These are phyloP conservation scores for Wickerhamomyces strasburgensis DNA, from an alignment of 805 yeast genomes.

Conservation along the genomic window DNA sequence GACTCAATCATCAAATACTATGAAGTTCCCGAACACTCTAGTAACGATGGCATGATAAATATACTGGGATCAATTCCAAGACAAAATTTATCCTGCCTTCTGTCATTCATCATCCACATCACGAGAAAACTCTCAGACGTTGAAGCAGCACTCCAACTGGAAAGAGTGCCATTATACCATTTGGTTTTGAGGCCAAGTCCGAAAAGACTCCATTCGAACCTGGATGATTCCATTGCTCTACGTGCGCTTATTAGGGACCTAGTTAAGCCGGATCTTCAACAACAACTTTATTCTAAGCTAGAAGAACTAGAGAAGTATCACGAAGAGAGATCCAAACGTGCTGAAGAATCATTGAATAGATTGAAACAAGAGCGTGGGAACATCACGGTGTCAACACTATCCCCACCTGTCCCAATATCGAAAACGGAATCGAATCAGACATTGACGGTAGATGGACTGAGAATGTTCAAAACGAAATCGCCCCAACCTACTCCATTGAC, in stretches of 20 bases:
- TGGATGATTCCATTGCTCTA: conserved; percentile 9
- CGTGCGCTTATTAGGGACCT: conserved; percentile 13
- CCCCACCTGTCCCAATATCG: conserved; percentile 4
- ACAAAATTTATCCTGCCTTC: conserved; percentile 25
- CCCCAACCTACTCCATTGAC: conserved; percentile 17
- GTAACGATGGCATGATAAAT: conserved; percentile 7
- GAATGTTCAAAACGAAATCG: conserved; percentile 22
- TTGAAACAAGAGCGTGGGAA: conserved; percentile 9
- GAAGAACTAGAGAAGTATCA: conserved; percentile 15
- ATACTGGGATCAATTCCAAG: conserved; percentile 26
- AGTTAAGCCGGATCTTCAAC: conserved; percentile 8
- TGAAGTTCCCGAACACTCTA: conserved; percentile 2
- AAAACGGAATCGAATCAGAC: conserved; percentile 1
- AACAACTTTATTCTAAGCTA: conserved; percentile 10
- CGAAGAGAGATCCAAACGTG: conserved; percentile 14
- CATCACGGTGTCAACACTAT: conserved; percentile 1
- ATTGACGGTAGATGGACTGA: conserved; percentile 16
- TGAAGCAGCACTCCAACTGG: conserved; percentile 5
- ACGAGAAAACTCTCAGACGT: conserved; percentile 4
- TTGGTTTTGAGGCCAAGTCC: conserved; percentile 23
- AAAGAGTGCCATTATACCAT: conserved; percentile 23
- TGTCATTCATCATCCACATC: conserved; percentile 19
- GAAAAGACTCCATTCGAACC: conserved; percentile 5
- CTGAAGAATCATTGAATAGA: conserved; percentile 11
- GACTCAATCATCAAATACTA: conserved; percentile 21